Percentiles rank a stretch among this genome's conserved stretches.
Evolutionary conservation across 2,329 filamentous ascomycete genomes (phyloP).

Genomic region (Claviceps sp.): DNA sequence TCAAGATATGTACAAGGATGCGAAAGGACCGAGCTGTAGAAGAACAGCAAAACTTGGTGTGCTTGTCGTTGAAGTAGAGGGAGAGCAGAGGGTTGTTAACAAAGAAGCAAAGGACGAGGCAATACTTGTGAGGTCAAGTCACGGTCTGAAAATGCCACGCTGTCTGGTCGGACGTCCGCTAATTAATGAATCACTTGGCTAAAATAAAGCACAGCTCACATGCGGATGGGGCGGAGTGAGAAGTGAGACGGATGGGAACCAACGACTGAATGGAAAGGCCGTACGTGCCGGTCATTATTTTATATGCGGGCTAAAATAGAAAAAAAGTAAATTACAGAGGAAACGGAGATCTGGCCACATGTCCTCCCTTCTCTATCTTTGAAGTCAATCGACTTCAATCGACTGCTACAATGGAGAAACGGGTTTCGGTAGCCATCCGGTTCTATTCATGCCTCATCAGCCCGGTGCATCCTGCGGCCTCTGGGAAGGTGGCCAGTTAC

Average conservation of each 20-base stretch:
- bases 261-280: background rate
- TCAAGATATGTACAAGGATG: no score
- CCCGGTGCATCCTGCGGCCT: background rate
- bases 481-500: background rate
- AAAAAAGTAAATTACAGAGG: background rate
- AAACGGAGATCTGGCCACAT: background rate
- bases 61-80: background rate
- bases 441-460: background rate
- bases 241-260: background rate
- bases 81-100: background rate
- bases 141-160: constrained; percentile 12
- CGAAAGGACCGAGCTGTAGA: no score
- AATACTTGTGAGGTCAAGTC: background rate
- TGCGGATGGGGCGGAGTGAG: background rate
- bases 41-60: no score
- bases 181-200: background rate
- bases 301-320: background rate
- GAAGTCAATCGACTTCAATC: background rate
- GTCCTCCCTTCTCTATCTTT: background rate
- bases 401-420: no score
- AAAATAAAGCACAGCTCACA: background rate
- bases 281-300: no score
- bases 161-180: constrained; percentile 7
- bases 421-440: background rate
- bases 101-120: background rate